Base-by-base conservation (phyloP, 2,329 filamentous ascomycete species). In the Colletotrichum shisoi region DNA sequence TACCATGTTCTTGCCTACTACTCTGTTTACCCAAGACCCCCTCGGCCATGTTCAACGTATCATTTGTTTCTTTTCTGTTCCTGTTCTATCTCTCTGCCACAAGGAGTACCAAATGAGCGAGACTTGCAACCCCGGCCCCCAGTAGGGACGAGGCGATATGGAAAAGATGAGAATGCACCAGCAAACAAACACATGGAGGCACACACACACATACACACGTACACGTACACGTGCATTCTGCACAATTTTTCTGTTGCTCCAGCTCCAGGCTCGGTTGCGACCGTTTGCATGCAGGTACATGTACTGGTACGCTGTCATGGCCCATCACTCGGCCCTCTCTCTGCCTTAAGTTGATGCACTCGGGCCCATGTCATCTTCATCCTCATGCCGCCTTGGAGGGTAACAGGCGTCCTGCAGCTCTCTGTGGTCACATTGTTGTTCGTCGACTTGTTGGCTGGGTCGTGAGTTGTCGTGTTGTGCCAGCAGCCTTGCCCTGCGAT, bases 211-310 rank as follows among this genome's bases (percentile, higher is more conserved):
- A 3, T 21, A 40, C 44, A 40, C 4, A n/a, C 53, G 39, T 27
- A 57, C 31, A 45, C 40, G 31, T 45, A 57, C 15, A n/a, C 31
- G 40, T 67, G 48, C 54, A 49, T 34, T 45, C 39, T 63, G 46
- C 42, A 45, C 51, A 57, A 44, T 45, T 56, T 39, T 56, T 19
- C 42, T 34, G 44, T 40, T 12, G 11, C 48, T 64, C 61, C 37
- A 46, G 24, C 45, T 58, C 44, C 49, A 27, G 24, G 40, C 48
- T 37, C 48, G 54, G 40, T 24, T 67, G 61, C 61, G 54, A 49
- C 61, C 48, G 21, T 49, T 58, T 34, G 40, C 61, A 67, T 64
- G 65, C 65, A 67, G 61, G 61, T 67, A 65, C 56, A 67, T 51
- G 65, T 60, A 63, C 53, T 58, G 46, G 40, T 49, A 63, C 60